Percentiles rank a stretch among this genome's conserved stretches.
phyloP scores from a whole-genome alignment of 345 rosid species.

The Eucalyptus curtisii region DNA sequence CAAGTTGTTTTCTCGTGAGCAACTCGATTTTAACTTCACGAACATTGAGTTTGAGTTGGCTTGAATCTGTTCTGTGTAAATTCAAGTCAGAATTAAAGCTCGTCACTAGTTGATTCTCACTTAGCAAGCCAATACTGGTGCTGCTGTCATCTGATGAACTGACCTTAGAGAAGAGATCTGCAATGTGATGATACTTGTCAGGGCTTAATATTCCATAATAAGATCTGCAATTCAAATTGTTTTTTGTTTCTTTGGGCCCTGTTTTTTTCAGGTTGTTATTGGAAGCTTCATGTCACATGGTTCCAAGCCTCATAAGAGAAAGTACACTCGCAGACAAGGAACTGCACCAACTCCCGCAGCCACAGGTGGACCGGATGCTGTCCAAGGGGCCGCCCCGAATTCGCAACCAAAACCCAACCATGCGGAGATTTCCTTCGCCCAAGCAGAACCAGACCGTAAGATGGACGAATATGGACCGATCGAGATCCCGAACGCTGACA shows the following conservation, averaged over 20 bases:
- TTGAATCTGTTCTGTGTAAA: background rate
- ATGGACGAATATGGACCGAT: background rate
- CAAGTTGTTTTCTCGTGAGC: background rate
- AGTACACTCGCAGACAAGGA: conserved; percentile 1
- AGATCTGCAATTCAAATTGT: background rate
- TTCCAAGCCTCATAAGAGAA: conserved; percentile 10
- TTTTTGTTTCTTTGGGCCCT: background rate
- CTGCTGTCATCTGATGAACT: background rate
- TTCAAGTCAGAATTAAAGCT: background rate
- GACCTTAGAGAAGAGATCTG: background rate
- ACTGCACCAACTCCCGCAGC: background rate
- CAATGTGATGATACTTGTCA: background rate
- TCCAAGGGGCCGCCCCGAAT: conserved; percentile 1
- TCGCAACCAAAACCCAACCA: conserved; percentile 13
- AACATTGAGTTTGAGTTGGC: background rate
- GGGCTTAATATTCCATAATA: background rate
- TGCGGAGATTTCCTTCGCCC: background rate
- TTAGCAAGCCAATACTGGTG: background rate
- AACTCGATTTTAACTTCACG: background rate
- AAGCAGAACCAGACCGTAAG: background rate
- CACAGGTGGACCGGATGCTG: background rate
- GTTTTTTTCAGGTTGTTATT: conserved; percentile 30
- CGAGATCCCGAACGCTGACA: background rate
- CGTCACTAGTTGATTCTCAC: background rate
- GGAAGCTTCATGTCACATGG: conserved; percentile 50